Conservation (phyloP, 176 grass and related monocot species). For the Hyparrhenia diplandra region DNA sequence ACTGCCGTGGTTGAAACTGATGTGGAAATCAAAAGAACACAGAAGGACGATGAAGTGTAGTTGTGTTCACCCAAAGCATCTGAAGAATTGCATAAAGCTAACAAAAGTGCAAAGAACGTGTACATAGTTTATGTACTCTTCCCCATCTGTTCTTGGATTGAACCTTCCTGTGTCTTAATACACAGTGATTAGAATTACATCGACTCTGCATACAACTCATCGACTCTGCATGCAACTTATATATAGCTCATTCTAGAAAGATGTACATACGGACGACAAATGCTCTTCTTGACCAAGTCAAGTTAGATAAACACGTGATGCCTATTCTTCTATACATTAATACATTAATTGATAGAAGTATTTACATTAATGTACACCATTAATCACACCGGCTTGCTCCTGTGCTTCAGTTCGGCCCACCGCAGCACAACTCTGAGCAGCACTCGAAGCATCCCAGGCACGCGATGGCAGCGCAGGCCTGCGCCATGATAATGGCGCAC, state of each 20-base stretch:
- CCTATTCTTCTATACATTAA: too few relatives aligned
- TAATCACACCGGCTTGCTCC: not conserved
- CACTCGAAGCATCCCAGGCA: slow-evolving; percentile 83
- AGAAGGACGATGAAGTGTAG: not conserved
- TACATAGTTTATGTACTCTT: slow-evolving; percentile 1
- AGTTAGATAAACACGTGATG: slow-evolving; percentile 10
- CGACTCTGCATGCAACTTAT: too few relatives aligned
- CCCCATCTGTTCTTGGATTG: not conserved
- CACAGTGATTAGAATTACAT: not conserved
- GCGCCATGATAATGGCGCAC: slow-evolving; percentile 50
- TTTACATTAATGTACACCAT: slow-evolving; percentile 21
- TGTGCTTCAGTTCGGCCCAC: slow-evolving; percentile 14
- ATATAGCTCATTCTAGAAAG: not conserved
- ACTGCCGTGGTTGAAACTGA: not conserved
- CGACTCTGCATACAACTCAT: not conserved
- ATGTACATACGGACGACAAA: not conserved
- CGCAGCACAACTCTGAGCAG: slow-evolving; percentile 63
- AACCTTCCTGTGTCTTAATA: not conserved
- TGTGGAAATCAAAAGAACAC: slow-evolving; percentile 20
- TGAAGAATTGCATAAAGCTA: not conserved
- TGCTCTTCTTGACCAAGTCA: not conserved
- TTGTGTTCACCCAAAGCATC: not conserved
- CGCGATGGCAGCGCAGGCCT: slow-evolving; percentile 53
- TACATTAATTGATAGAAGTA: slow-evolving; percentile 12
- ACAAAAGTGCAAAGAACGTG: not conserved